These are phyloP conservation scores for Metschnikowia matae DNA, from an alignment of 805 yeast species.

Conservation along the genomic window DNA sequence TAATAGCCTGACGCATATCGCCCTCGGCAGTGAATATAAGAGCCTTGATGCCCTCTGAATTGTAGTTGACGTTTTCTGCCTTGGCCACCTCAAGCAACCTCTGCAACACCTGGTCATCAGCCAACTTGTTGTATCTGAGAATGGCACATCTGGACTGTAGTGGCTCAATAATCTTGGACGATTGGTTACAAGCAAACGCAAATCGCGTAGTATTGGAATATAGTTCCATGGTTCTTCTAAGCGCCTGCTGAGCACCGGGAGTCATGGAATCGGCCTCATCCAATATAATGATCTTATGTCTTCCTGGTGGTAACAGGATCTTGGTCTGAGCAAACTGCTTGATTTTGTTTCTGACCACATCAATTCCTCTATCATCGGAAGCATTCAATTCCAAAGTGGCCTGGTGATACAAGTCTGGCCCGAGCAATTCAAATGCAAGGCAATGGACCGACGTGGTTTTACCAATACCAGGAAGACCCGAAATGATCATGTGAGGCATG, in stretches of 20 bases:
- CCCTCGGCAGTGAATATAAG: conserved; percentile 95
- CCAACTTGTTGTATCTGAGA: conserved; percentile 72
- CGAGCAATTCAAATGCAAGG: conserved; percentile 79
- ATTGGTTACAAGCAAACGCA: conserved; percentile 97
- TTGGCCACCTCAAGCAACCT: conserved; percentile 69
- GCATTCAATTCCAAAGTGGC: conserved; percentile 95
- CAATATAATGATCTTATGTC: conserved; percentile 87
- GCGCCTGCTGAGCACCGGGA: conserved; percentile 93
- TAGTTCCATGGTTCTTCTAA: conserved; percentile 91
- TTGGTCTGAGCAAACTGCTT: conserved; percentile 95
- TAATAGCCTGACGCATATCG: conserved; percentile 97
- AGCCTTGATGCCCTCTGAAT: conserved; percentile 90
- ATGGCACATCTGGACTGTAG: conserved; percentile 95
- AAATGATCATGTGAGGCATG: conserved; percentile 93
- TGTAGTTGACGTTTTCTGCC: conserved; percentile 67
- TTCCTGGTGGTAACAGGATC: conserved; percentile 79
- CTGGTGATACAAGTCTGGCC: conserved; percentile 58
- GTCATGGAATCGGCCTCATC: conserved; percentile 98
- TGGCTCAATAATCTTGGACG: conserved; percentile 93
- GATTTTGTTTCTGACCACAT: conserved; percentile 88
- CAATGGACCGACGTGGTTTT: conserved; percentile 93
- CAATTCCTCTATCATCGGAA: conserved; percentile 96
- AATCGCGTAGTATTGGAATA: conserved; percentile 94
- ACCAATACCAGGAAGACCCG: conserved; percentile 97
- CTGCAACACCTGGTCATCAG: conserved; percentile 80